Percentiles rank a stretch among this genome's conserved stretches.
These are phyloP conservation scores for Ephemerocybe angulata DNA, from an alignment of 768 basidiomycete genomes.

Conservation along the genomic window DNA sequence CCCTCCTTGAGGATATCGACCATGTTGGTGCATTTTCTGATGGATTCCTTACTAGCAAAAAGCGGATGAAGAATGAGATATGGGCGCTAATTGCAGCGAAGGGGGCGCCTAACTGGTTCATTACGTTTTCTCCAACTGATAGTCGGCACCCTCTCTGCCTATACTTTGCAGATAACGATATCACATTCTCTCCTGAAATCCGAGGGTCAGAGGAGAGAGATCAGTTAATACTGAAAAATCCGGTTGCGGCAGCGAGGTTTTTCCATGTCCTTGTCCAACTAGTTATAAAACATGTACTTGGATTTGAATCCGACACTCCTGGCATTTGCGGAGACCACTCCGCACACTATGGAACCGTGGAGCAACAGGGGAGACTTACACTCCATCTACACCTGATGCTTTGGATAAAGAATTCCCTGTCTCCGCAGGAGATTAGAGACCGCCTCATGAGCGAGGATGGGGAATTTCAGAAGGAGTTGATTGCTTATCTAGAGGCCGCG, in stretches of 20 bases:
- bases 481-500: slow-evolving; percentile 28
- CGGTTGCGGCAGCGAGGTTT: slow-evolving; percentile 27
- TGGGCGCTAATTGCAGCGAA: slow-evolving; percentile 16
- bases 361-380: slow-evolving; percentile 35
- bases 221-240: slow-evolving; percentile 16
- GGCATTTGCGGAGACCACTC: slow-evolving; percentile 28
- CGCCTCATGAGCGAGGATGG: slow-evolving; percentile 18
- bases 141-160: slow-evolving; percentile 29
- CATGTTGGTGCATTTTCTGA: slow-evolving; percentile 15
- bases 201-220: slow-evolving; percentile 6
- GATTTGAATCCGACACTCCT: slow-evolving; percentile 10
- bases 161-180: slow-evolving; percentile 27
- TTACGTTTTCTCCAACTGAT: slow-evolving; percentile 35
- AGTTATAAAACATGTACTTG: slow-evolving; percentile 29
- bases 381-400: slow-evolving; percentile 34
- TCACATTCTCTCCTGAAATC: slow-evolving; percentile 18
- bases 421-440: slow-evolving; percentile 29
- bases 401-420: slow-evolving; percentile 27
- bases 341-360: slow-evolving; percentile 38
- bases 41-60: slow-evolving; percentile 22
- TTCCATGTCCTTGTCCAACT: slow-evolving; percentile 28
- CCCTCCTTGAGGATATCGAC: slow-evolving; percentile 18
- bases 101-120: slow-evolving; percentile 33
- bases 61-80: slow-evolving; percentile 20
- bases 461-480: slow-evolving; percentile 22